phyloP scores from a whole-genome alignment of 805 yeast genomes.

The Diddensiella caesifluorescens region DNA sequence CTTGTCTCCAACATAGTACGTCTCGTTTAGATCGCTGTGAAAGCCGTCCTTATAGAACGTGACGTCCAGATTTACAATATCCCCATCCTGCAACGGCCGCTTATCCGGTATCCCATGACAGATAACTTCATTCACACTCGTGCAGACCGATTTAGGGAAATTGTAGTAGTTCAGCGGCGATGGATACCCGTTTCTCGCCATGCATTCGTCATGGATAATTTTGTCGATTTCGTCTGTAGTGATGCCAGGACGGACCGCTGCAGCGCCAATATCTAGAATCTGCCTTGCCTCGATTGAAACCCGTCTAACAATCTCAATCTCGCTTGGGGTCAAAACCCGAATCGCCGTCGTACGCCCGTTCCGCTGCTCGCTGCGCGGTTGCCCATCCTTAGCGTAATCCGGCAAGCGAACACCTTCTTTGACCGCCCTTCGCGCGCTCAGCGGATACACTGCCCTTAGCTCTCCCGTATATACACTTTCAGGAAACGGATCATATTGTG shows the following conservation, averaged over 20 bases:
- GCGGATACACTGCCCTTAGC: slow-evolving; percentile 74
- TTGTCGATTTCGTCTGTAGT: slow-evolving; percentile 91
- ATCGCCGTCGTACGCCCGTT: slow-evolving; percentile 66
- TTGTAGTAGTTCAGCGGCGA: slow-evolving; percentile 92
- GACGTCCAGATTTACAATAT: slow-evolving; percentile 86
- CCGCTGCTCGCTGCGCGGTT: slow-evolving; percentile 70
- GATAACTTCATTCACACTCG: slow-evolving; percentile 89
- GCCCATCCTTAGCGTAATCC: slow-evolving; percentile 78
- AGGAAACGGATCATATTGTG: slow-evolving; percentile 84
- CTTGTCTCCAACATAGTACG: slow-evolving; percentile 92
- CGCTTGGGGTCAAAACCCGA: slow-evolving; percentile 57
- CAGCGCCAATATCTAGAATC: slow-evolving; percentile 83
- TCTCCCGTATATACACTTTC: slow-evolving; percentile 67
- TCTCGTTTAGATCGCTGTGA: slow-evolving; percentile 94
- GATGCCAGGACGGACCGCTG: slow-evolving; percentile 75
- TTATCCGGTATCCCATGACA: slow-evolving; percentile 98
- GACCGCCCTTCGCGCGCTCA: slow-evolving; percentile 62
- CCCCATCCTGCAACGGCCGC: slow-evolving; percentile 84
- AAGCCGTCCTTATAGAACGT: slow-evolving; percentile 79
- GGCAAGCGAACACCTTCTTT: slow-evolving; percentile 71
- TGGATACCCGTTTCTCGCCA: slow-evolving; percentile 87
- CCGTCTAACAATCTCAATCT: slow-evolving; percentile 65
- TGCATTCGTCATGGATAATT: slow-evolving; percentile 80
- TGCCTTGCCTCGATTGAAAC: slow-evolving; percentile 80
- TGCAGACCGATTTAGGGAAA: slow-evolving; percentile 88